Conservation (phyloP, 2,329 filamentous ascomycete genomes). For the Stachybotrys elegans region DNA sequence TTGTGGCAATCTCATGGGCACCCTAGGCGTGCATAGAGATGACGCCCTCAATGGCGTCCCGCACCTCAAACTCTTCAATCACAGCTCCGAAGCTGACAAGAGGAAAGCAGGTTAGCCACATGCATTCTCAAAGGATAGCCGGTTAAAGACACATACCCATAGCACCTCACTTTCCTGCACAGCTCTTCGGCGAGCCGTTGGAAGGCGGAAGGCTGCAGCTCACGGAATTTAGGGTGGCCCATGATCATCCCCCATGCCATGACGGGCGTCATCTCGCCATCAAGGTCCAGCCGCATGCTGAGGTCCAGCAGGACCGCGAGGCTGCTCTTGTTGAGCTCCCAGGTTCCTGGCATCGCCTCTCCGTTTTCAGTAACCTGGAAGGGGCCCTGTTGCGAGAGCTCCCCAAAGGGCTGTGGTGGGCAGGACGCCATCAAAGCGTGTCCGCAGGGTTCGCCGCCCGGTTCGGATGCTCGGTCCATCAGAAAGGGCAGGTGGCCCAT, state of each 20-base stretch:
- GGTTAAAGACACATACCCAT: constrained; percentile 62
- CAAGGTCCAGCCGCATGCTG: constrained; percentile 74
- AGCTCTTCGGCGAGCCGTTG: constrained; percentile 68
- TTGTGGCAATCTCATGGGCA: neutral
- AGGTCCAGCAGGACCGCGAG: constrained; percentile 79
- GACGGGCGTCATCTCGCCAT: constrained; percentile 89
- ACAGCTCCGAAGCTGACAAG: constrained; percentile 54
- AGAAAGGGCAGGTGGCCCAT: constrained; percentile 86
- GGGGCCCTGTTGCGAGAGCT: constrained; percentile 44
- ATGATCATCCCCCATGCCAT: constrained; percentile 89
- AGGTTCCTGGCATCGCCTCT: constrained; percentile 51
- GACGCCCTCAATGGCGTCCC: constrained; percentile 71
- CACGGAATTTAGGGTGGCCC: constrained; percentile 61
- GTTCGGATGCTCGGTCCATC: constrained; percentile 52
- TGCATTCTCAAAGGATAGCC: constrained; percentile 2
- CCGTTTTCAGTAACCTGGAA: constrained; percentile 43
- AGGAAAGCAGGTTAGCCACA: neutral
- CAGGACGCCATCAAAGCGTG: constrained; percentile 93
- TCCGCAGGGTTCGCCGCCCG: constrained; percentile 68
- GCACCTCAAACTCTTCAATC: constrained; percentile 63
- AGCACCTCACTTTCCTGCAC: constrained; percentile 78
- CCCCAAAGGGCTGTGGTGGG: constrained; percentile 61
- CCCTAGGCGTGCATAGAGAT: constrained; percentile 12
- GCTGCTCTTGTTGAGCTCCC: constrained; percentile 71
- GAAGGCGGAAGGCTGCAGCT: constrained; percentile 66